These are phyloP conservation scores for Hypoxylon fuscum DNA, from an alignment of 495 filamentous ascomycete species.

Conservation along the genomic window DNA sequence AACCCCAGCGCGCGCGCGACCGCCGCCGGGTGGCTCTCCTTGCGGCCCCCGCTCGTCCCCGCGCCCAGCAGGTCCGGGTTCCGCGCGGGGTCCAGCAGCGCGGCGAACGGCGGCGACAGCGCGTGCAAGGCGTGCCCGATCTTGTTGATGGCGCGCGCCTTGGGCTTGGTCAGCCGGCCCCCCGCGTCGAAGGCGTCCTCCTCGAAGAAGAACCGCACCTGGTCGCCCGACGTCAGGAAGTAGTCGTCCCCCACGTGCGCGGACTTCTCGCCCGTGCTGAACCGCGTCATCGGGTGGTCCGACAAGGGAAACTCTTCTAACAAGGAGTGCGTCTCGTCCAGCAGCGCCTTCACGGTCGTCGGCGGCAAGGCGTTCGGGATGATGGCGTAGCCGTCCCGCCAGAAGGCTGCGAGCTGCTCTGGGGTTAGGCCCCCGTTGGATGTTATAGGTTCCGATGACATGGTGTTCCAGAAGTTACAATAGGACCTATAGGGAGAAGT, in stretches of 20 bases:
- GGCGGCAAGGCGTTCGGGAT: conserved; percentile 79
- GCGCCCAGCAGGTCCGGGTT: conserved; percentile 47
- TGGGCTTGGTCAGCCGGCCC: conserved; percentile 75
- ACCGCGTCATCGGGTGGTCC: conserved; percentile 89
- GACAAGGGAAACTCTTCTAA: conserved; percentile 78
- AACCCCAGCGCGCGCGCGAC: conserved; percentile 80
- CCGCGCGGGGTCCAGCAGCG: conserved; percentile 61
- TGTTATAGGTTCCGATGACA: conserved; percentile 23
- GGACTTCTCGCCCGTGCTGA: conserved; percentile 77
- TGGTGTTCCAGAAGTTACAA: conserved; percentile 4
- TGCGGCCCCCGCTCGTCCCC: conserved; percentile 15
- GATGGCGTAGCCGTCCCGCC: conserved; percentile 87
- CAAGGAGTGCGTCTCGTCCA: conserved; percentile 75
- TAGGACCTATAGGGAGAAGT: too few species aligned
- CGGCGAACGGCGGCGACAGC: conserved; percentile 74
- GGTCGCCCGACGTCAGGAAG: conserved; percentile 88
- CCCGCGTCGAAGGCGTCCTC: conserved; percentile 74
- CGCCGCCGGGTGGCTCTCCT: conserved; percentile 54
- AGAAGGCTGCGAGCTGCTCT: conserved; percentile 75
- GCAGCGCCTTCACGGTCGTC: conserved; percentile 70
- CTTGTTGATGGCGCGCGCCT: conserved; percentile 88
- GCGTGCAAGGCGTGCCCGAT: conserved; percentile 92
- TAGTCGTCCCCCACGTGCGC: conserved; percentile 94
- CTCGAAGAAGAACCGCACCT: conserved; percentile 97
- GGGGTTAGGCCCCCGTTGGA: conserved; percentile 68